Evolutionary conservation across 2,329 filamentous ascomycete species (phyloP).

Genomic region (Nectriaceae sp.): DNA sequence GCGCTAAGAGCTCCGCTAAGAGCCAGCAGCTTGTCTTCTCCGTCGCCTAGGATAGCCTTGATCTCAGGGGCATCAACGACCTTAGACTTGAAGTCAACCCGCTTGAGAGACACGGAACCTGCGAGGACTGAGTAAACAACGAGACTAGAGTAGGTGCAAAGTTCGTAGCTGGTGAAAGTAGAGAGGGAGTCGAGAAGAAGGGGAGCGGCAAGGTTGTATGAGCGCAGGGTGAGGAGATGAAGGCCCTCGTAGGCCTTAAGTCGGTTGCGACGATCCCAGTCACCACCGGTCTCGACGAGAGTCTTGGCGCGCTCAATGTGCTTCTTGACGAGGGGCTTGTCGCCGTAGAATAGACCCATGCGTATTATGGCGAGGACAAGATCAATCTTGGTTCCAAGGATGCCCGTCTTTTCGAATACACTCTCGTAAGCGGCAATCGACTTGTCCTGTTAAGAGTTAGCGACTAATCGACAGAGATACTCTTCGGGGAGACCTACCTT

Average conservation of each 20-base stretch:
- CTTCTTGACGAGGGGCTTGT: slow-evolving; percentile 91
- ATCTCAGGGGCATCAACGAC: slow-evolving; percentile 98
- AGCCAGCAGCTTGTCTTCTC: slow-evolving; percentile 83
- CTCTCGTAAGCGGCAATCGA: slow-evolving; percentile 90
- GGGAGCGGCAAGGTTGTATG: slow-evolving; percentile 86
- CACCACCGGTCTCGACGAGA: slow-evolving; percentile 90
- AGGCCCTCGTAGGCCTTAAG: slow-evolving; percentile 98
- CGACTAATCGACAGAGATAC: background rate
- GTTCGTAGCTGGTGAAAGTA: slow-evolving; percentile 97
- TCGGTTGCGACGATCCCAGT: slow-evolving; percentile 97
- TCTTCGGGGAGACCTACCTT: slow-evolving; percentile 63
- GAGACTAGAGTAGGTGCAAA: slow-evolving; percentile 93
- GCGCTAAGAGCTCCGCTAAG: slow-evolving; percentile 79
- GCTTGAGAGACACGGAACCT: slow-evolving; percentile 90
- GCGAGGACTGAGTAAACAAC: slow-evolving; percentile 96
- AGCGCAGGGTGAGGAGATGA: slow-evolving; percentile 87
- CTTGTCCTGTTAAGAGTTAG: slow-evolving; percentile 69
- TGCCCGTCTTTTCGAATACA: slow-evolving; percentile 95
- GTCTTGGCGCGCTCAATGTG: slow-evolving; percentile 86
- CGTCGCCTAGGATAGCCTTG: slow-evolving; percentile 90
- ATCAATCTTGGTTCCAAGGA: slow-evolving; percentile 96
- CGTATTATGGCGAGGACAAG: slow-evolving; percentile 95
- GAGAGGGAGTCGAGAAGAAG: slow-evolving; percentile 95
- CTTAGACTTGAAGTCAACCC: slow-evolving; percentile 98
- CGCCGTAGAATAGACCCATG: slow-evolving; percentile 92